Evolutionary conservation across 2,329 filamentous ascomycete species (phyloP), one percentile per base, ranked within the genome.

Genomic region (Colletotrichum truncatum): DNA sequence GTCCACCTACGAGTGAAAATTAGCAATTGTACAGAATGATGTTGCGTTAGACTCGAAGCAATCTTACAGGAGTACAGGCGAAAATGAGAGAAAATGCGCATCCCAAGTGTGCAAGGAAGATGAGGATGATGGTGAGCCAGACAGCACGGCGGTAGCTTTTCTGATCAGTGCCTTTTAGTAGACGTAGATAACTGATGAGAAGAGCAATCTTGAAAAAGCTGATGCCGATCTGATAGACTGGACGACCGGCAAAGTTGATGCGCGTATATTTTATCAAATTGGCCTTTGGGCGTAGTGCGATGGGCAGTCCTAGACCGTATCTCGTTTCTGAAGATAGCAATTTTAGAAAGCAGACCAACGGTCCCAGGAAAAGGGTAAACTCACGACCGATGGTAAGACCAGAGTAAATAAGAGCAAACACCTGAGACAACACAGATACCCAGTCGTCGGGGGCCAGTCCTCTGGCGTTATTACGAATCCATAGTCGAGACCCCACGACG

Each of bases 141-240:
- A 87, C 82, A 3, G 82, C 59, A 1, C 71, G 68, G 2, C 82
- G 77, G 52, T 86, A 87, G 0, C 67, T 45, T 21, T 70, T 75
- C 54, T 84, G 82, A 25, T 81, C 79, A 0, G 83, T 86, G 1
- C 81, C 80, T 41, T 80, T 79, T 32, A 87, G 75, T 2, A 87
- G 77, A 6, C 83, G 80, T 16, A 86, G 73, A 67, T 86, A 87
- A 67, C 82, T 84, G 69, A 86, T 80, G 61, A 85, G 75, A 2
- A 87, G 75, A 0, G 84, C 83, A 26, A 85, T 80, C 70, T 87
- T 87, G 78, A 87, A 87, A 62, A 85, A 85, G 64, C 82, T 82
- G 71, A 87, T 85, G 36, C 85, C 85, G 7, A 85, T 52, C 66
- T 86, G 84, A 65, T 87, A 87, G 45, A 87, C 80, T 0, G 85